phyloP scores from a whole-genome alignment of 805 yeast genomes.

The Wickerhamomyces kurtzmanii region DNA sequence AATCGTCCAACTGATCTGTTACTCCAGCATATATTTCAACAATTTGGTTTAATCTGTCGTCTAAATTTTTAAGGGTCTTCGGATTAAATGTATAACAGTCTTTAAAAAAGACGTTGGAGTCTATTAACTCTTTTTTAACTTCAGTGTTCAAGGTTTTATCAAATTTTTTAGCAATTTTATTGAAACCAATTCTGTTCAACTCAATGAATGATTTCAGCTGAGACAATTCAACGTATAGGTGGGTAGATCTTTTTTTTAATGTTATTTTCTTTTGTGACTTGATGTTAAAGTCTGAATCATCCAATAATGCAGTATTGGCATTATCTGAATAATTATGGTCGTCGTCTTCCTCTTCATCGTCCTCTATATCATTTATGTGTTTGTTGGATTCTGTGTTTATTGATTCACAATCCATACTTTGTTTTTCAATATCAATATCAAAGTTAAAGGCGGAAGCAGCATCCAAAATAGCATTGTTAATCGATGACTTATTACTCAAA shows the following conservation, averaged over 20 bases:
- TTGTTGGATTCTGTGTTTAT: constrained; percentile 1
- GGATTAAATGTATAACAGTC: constrained; percentile 47
- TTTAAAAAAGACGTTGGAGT: constrained; percentile 29
- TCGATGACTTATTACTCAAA: constrained; percentile 12
- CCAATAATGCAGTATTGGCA: constrained; percentile 37
- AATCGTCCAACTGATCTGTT: constrained; percentile 21
- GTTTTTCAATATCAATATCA: constrained; percentile 9
- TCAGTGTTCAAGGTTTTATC: constrained; percentile 65
- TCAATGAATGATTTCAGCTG: constrained; percentile 81
- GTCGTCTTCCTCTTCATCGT: constrained; percentile 26
- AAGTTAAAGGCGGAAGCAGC: constrained; percentile 11
- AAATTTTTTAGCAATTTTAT: constrained; percentile 81
- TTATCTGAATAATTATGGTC: constrained; percentile 29
- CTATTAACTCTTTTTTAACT: constrained; percentile 39
- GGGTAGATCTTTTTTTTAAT: constrained; percentile 54
- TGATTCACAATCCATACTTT: constrained; percentile 2
- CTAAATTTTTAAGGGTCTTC: constrained; percentile 37
- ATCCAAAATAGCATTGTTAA: constrained; percentile 10
- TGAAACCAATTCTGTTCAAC: constrained; percentile 77
- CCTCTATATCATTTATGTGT: constrained; percentile 14
- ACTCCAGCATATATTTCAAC: constrained; percentile 45
- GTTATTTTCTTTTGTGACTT: constrained; percentile 48
- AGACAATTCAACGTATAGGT: constrained; percentile 60
- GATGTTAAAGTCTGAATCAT: constrained; percentile 37
- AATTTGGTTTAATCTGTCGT: constrained; percentile 39